Percentiles rank a stretch among this genome's conserved stretches.
These are phyloP conservation scores for Paraphysoderma sedebokerense DNA, from an alignment of 371 early-diverging fungal genomes.

Conservation along the genomic window DNA sequence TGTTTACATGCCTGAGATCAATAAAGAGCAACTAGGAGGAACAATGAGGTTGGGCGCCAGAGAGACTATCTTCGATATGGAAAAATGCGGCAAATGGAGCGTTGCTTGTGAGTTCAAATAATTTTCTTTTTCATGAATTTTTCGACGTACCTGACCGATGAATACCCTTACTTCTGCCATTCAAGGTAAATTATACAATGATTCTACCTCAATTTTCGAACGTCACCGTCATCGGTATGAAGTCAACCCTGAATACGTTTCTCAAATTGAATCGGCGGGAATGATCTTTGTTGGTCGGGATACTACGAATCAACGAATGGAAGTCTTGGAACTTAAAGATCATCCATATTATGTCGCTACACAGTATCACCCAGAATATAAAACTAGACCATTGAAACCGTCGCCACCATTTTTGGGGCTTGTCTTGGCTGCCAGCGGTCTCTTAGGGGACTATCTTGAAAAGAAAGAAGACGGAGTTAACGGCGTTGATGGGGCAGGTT, in stretches of 20 bases:
- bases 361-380: slow-evolving; percentile 99
- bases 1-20: slow-evolving; percentile 92
- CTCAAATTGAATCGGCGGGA: slow-evolving; percentile 63
- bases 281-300: slow-evolving; percentile 85
- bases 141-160: too few species aligned
- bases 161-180: slow-evolving; percentile 12
- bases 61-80: slow-evolving; percentile 62
- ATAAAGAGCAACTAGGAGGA: slow-evolving; percentile 87
- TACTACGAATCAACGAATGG: slow-evolving; percentile 90
- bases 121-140: too few species aligned
- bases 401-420: slow-evolving; percentile 89
- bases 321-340: slow-evolving; percentile 69
- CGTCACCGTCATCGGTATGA: slow-evolving; percentile 99
- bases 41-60: slow-evolving; percentile 92
- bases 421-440: slow-evolving; percentile 57
- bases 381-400: slow-evolving; percentile 84
- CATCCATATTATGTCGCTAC: slow-evolving; percentile 96
- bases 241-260: slow-evolving; percentile 76
- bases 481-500: too few species aligned
- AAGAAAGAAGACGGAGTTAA: too few species aligned
- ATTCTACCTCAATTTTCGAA: slow-evolving; percentile 50
- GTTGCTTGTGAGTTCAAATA: too few species aligned
- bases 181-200: slow-evolving; percentile 48
- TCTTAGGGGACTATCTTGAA: too few species aligned
- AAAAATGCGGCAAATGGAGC: slow-evolving; percentile 28